A percentile compares a stretch with the other conserved stretches of the same genome.
phyloP scores from a whole-genome alignment of 495 filamentous ascomycete species.

The Tuber magnatum region DNA sequence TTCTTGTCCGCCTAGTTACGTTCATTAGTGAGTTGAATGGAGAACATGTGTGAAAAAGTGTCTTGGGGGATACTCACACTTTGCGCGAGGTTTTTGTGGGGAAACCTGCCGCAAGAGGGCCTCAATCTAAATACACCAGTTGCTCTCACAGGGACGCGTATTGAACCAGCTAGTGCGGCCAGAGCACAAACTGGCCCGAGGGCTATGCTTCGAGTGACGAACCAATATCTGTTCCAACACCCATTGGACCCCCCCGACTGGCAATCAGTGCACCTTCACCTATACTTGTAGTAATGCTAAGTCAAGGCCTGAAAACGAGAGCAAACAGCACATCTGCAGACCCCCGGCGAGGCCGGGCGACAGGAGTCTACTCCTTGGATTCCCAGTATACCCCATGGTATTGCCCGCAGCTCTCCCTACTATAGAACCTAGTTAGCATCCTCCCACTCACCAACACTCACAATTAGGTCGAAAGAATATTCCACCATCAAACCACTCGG shows the following conservation, averaged over 20 bases:
- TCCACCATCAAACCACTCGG: neutral
- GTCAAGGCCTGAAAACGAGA: neutral
- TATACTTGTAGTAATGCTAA: neutral
- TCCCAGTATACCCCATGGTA: neutral
- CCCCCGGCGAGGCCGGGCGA: neutral
- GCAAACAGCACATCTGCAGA: neutral
- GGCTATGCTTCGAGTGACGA: neutral
- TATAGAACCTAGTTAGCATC: neutral
- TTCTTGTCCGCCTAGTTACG: neutral
- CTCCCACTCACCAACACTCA: neutral
- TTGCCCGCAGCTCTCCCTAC: neutral
- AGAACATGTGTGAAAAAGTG: neutral
- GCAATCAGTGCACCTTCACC: neutral
- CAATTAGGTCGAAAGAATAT: neutral
- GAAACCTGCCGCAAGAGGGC: neutral
- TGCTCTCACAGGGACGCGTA: neutral
- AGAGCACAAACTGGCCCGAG: neutral
- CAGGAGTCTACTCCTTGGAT: neutral
- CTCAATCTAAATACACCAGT: neutral
- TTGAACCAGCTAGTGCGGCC: neutral
- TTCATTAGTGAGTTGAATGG: neutral
- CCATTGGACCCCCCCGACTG: neutral
- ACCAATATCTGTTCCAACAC: neutral
- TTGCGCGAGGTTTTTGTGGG: neutral
- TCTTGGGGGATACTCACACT: neutral